These are phyloP conservation scores for Hemileccinum rubropunctum DNA, from an alignment of 768 basidiomycete genomes.

Conservation along the genomic window DNA sequence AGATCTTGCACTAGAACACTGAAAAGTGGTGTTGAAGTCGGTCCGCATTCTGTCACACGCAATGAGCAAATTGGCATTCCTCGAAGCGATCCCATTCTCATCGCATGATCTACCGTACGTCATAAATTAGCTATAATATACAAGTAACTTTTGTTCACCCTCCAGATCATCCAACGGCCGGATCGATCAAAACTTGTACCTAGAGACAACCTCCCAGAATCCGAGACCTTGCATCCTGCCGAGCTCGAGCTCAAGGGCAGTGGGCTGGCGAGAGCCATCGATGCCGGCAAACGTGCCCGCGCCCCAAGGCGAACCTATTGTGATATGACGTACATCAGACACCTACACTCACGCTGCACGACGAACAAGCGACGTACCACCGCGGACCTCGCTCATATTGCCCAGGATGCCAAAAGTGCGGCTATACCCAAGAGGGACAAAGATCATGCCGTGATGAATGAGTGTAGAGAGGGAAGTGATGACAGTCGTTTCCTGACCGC, in stretches of 20 bases:
- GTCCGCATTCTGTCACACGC: not conserved
- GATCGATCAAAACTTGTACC: constrained; percentile 26
- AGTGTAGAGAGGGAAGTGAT: constrained; percentile 54
- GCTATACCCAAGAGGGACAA: constrained; percentile 72
- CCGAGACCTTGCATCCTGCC: constrained; percentile 49
- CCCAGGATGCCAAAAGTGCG: constrained; percentile 41
- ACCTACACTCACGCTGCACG: not conserved
- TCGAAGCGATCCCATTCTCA: not conserved
- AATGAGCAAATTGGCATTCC: not conserved
- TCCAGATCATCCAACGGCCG: not conserved
- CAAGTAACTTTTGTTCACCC: not conserved
- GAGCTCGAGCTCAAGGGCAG: constrained; percentile 48
- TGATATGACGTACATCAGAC: not conserved
- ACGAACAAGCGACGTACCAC: constrained; percentile 42
- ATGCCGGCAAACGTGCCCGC: constrained; percentile 59
- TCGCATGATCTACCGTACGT: not conserved
- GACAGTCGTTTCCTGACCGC: constrained; percentile 73
- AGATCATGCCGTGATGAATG: constrained; percentile 70
- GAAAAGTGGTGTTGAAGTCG: too few species aligned
- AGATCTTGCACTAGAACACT: too few species aligned
- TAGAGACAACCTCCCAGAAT: constrained; percentile 50
- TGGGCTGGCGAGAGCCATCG: constrained; percentile 48
- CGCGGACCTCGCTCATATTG: constrained; percentile 49
- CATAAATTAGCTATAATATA: not conserved
- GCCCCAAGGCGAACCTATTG: constrained; percentile 70